phyloP scores from a whole-genome alignment of 306 rosid species.

The Geum urbanum region DNA sequence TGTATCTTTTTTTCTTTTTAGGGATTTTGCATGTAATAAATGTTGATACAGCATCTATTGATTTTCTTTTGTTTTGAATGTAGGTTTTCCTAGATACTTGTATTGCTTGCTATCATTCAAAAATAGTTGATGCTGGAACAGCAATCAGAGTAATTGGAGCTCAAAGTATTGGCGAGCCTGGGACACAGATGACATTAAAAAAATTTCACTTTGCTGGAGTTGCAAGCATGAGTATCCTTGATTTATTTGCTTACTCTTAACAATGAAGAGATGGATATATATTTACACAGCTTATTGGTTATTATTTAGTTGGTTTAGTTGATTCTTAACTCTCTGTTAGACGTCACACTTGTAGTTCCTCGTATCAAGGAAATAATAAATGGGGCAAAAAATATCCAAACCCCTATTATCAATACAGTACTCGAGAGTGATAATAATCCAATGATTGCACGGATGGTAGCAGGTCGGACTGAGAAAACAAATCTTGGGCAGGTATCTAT shows the following conservation, averaged over 20 bases:
- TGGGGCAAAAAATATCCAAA: conserved; percentile 67
- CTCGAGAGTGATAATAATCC: conserved; percentile 54
- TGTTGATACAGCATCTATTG: conserved; percentile 1
- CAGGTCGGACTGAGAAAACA: conserved; percentile 92
- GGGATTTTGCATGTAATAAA: neutral
- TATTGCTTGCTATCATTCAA: conserved; percentile 69
- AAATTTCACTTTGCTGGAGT: conserved; percentile 99
- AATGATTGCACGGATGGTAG: conserved; percentile 58
- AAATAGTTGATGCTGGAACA: conserved; percentile 83
- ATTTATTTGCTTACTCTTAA: conserved; percentile 7
- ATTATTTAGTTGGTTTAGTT: conserved; percentile 26
- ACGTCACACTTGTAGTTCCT: conserved; percentile 90
- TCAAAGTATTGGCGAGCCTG: conserved; percentile 98
- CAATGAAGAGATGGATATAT: conserved; percentile 14
- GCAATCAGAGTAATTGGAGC: conserved; percentile 96
- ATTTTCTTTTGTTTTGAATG: conserved; percentile 9
- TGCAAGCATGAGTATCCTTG: conserved; percentile 99
- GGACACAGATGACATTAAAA: conserved; percentile 95
- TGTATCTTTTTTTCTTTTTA: neutral
- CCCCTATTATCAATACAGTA: conserved; percentile 80
- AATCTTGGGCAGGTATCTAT: conserved; percentile 76
- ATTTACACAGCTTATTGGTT: conserved; percentile 6
- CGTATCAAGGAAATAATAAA: conserved; percentile 92
- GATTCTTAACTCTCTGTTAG: conserved; percentile 53
- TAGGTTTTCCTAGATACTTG: conserved; percentile 82